These are phyloP conservation scores for Naganishia vishniacii DNA, from an alignment of 768 basidiomycete genomes.

Conservation along the genomic window DNA sequence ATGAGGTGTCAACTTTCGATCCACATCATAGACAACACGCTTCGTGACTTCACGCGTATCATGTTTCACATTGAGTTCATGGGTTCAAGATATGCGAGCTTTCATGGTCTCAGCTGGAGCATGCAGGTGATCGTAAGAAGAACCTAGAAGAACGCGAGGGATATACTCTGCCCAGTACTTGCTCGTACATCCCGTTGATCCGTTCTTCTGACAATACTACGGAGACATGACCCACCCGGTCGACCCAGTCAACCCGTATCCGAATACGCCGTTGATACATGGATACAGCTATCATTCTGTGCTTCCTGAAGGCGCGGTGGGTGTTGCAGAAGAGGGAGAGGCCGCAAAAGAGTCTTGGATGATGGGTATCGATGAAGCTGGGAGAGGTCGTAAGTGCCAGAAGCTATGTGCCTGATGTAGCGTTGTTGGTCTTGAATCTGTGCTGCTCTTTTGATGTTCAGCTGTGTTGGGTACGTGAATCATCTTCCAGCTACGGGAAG, in stretches of 20 bases:
- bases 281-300: conserved; percentile 42
- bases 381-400: conserved; percentile 62
- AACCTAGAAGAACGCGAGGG: no score
- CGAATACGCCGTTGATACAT: conserved; percentile 35
- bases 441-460: neutral
- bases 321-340: conserved; percentile 21
- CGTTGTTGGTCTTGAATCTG: neutral
- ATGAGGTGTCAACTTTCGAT: neutral
- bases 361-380: conserved; percentile 98
- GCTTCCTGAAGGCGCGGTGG: conserved; percentile 23
- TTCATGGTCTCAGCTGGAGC: no score
- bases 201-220: no score
- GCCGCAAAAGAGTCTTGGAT: conserved; percentile 61
- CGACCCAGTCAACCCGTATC: conserved; percentile 37
- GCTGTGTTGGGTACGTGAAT: conserved; percentile 68
- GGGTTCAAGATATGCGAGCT: no score
- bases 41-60: neutral
- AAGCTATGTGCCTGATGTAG: neutral
- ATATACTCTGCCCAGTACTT: neutral
- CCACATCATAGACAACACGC: neutral
- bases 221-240: conserved; percentile 6
- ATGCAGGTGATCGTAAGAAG: neutral
- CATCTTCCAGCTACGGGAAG: neutral
- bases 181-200: neutral
- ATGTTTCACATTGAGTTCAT: neutral